Evolutionary conservation across 306 rosid species (phyloP).

Genomic region (Vigna radiata): DNA sequence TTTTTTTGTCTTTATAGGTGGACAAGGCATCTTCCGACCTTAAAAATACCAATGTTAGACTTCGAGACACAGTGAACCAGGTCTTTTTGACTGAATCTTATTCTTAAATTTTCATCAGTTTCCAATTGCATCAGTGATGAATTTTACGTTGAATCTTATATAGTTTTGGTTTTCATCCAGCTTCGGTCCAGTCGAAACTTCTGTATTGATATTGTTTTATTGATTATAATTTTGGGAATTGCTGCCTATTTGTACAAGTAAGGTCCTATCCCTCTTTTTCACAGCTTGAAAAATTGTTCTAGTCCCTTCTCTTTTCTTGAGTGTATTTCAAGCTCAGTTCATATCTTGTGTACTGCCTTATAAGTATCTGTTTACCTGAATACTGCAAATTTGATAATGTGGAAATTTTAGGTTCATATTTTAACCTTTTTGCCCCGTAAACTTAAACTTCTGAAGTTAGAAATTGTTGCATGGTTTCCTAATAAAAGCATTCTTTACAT

Average conservation of each 20-base stretch:
- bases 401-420: constrained; percentile 19
- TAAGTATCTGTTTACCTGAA: background rate
- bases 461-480: constrained; percentile 17
- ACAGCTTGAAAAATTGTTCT: too few species aligned
- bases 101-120: constrained; percentile 22
- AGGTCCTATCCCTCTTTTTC: constrained; percentile 36
- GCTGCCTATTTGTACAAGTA: constrained; percentile 99
- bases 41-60: constrained; percentile 95
- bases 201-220: constrained; percentile 90
- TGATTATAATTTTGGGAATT: constrained; percentile 91
- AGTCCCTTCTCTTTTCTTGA: background rate
- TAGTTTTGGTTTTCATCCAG: constrained; percentile 60
- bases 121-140: constrained; percentile 6
- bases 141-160: constrained; percentile 47
- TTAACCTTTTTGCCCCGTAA: background rate
- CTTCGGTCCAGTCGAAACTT: constrained; percentile 96
- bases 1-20: constrained; percentile 61
- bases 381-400: constrained; percentile 23
- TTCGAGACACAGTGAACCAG: constrained; percentile 93
- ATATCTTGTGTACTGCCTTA: background rate
- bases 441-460: constrained; percentile 14
- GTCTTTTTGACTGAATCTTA: constrained; percentile 47
- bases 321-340: background rate
- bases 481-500: background rate
- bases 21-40: constrained; percentile 94